Evolutionary conservation across 352 stramenopile species (phyloP).

Genomic region (Phytophthora brassicae): DNA sequence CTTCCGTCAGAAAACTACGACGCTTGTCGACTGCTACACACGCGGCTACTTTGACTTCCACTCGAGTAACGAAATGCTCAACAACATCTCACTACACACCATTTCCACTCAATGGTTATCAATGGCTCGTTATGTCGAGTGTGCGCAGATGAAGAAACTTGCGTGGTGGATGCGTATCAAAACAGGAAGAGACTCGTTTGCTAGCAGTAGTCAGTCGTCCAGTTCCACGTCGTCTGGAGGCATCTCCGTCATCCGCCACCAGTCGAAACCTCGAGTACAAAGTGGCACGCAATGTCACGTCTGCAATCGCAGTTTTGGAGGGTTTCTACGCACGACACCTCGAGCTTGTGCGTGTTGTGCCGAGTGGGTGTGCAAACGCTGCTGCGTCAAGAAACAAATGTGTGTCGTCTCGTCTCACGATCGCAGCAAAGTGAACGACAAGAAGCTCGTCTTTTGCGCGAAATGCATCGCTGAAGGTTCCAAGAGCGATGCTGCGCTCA

Average conservation of each 20-base stretch:
- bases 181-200: slow-evolving; percentile 42
- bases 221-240: slow-evolving; percentile 32
- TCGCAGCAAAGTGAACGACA: slow-evolving; percentile 41
- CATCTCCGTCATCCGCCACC: slow-evolving; percentile 13
- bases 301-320: slow-evolving; percentile 33
- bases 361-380: slow-evolving; percentile 42
- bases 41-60: slow-evolving; percentile 55
- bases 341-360: slow-evolving; percentile 33
- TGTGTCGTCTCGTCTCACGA: slow-evolving; percentile 41
- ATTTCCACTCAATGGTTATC: slow-evolving; percentile 48
- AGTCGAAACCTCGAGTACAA: slow-evolving; percentile 10
- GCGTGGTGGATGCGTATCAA: slow-evolving; percentile 41
- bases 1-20: slow-evolving; percentile 40
- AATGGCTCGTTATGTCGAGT: slow-evolving; percentile 38
- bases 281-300: slow-evolving; percentile 29
- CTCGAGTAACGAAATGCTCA: slow-evolving; percentile 41
- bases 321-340: slow-evolving; percentile 31
- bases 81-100: slow-evolving; percentile 46
- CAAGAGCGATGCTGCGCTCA: slow-evolving; percentile 35
- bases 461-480: slow-evolving; percentile 38
- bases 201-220: slow-evolving; percentile 38
- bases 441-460: slow-evolving; percentile 41
- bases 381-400: slow-evolving; percentile 41
- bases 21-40: slow-evolving; percentile 41
- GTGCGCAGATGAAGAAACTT: slow-evolving; percentile 53